Conservation (phyloP, 2,329 filamentous ascomycete genomes). For the Aspergillus sp. region DNA sequence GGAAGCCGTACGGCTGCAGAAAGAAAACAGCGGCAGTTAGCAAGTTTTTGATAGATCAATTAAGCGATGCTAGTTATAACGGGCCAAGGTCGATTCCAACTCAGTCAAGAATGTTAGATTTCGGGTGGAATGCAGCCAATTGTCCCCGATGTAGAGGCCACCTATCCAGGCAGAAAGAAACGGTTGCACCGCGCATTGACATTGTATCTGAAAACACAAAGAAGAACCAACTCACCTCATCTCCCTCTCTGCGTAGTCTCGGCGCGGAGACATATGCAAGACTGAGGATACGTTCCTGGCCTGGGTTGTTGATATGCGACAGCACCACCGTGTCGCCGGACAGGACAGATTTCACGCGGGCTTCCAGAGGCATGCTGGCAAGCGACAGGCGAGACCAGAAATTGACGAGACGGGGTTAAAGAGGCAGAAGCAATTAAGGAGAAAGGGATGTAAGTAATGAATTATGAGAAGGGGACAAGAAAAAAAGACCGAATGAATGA, state of each 20-base stretch:
- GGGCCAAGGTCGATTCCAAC: neutral
- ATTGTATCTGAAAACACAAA: neutral
- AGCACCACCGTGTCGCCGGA: constrained; percentile 92
- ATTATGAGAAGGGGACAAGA: constrained; percentile 11
- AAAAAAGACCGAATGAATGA: constrained; percentile 4
- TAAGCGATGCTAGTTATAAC: neutral
- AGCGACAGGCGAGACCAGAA: constrained; percentile 13
- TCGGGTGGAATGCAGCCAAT: neutral
- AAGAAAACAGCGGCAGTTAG: constrained; percentile 7
- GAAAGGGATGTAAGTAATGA: constrained; percentile 14
- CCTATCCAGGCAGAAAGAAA: constrained; percentile 12
- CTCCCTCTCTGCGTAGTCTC: constrained; percentile 80
- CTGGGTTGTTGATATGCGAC: constrained; percentile 76
- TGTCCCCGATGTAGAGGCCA: constrained; percentile 18
- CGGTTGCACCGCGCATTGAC: neutral
- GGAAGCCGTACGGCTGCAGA: constrained; percentile 74
- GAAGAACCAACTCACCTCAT: constrained; percentile 61
- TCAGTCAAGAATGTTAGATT: neutral
- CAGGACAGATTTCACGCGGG: constrained; percentile 87
- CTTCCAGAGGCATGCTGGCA: constrained; percentile 49
- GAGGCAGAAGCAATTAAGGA: constrained; percentile 7
- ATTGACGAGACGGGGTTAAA: constrained; percentile 10
- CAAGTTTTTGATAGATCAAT: neutral
- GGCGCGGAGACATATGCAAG: constrained; percentile 91
- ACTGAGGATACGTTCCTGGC: constrained; percentile 81